Conservation (phyloP, 306 rosid genomes). For the Vicia sativa region DNA sequence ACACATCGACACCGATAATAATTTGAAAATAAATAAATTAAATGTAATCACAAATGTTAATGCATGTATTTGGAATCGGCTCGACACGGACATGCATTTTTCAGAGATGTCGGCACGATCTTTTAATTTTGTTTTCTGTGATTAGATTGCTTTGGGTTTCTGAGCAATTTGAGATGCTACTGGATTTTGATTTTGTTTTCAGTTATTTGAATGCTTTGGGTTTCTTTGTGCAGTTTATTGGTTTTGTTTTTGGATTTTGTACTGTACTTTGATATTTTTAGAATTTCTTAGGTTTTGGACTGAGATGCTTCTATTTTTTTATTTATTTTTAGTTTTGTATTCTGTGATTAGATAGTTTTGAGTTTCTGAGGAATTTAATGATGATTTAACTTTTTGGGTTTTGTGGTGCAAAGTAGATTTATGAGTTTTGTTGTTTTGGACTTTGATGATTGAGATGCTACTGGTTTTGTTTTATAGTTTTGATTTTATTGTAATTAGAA, state of each 20-base stretch:
- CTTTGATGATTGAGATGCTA: not conserved
- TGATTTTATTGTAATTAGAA: not conserved
- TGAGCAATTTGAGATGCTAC: too few species aligned
- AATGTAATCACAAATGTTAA: too few species aligned
- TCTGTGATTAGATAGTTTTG: not conserved
- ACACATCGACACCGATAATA: too few species aligned
- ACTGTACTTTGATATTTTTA: not conserved
- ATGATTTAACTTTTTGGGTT: too few species aligned
- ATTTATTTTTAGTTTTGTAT: not conserved
- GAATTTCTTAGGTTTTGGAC: not conserved
- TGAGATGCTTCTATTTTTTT: not conserved
- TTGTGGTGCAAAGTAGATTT: too few species aligned
- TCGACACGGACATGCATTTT: too few species aligned
- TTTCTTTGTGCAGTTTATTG: not conserved
- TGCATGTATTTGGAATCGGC: too few species aligned
- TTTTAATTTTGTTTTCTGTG: not conserved
- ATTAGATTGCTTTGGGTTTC: not conserved
- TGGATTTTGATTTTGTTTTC: not conserved
- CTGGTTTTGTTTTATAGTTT: not conserved
- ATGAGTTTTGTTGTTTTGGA: not conserved
- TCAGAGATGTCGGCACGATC: too few species aligned
- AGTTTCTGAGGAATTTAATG: not conserved
- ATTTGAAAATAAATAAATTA: too few species aligned
- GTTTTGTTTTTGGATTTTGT: not conserved
- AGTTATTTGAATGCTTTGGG: not conserved